Evolutionary conservation across 2,329 filamentous ascomycete genomes (phyloP), one percentile per base, ranked within the genome.

Genomic region (Fusarium odoratissimum): DNA sequence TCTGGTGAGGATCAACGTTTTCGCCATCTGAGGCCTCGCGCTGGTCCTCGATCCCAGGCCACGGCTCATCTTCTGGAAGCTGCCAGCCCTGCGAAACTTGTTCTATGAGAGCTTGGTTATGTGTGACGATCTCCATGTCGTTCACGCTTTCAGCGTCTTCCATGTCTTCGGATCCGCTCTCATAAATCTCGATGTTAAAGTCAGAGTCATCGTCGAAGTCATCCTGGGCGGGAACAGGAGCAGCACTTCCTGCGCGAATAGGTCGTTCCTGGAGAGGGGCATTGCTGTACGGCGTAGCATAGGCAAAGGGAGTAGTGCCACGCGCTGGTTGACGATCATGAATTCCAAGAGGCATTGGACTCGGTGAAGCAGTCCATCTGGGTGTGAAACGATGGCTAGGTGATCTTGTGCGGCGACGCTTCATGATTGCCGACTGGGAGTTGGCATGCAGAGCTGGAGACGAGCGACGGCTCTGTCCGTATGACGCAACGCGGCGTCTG

Each of bases 211-310:
- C 80, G 38, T 82, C 80, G 38, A 82, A 77, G 3, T 74, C 77
- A 69, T 83, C 80, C 40, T 77, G 74, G 8, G 73, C 66, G 21
- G 71, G 76, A 17, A 75, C 77, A 7, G 76, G 79, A 11, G 75
- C 73, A 19, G 76, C 67, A 49, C 81, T 82, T 38, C 77, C 75
- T 46, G 76, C 74, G 19, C 80, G 76, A 5, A 76, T 46, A 9
- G 71, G 71, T 21, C 83, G 82, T 60, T 87, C 86, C 17, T 84
- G 79, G 13, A 82, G 79, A 2, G 89, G 85, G 7, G 85, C 88
- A 68, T 90, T 91, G 76, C 92, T 94, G 77, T 91, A 86, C 1
- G 93, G 93, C 1, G 93, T 95, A 6, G 92, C 91, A 76, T 95
- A 95, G n/a, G 90, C 91, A 72, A 90, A 90, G 0, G 91, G 92